These are phyloP conservation scores for Aureobasidium sp. DNA, from an alignment of 2,329 filamentous ascomycete species.

Conservation along the genomic window DNA sequence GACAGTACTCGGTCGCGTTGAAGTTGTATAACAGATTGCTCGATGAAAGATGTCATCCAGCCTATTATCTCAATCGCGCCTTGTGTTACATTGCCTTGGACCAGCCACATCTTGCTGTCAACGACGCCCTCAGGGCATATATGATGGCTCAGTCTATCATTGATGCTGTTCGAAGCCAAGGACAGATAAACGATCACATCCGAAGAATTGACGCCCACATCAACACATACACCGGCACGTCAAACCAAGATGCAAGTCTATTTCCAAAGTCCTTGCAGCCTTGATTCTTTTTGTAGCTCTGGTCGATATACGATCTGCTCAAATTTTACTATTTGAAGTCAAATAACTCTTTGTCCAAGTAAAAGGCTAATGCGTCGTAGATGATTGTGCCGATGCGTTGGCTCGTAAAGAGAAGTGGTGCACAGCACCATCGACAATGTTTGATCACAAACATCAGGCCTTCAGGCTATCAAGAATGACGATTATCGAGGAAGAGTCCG, in stretches of 20 bases:
- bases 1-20: neutral
- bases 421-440: neutral
- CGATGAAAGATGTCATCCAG: constrained; percentile 15
- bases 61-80: constrained; percentile 24
- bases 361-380: neutral
- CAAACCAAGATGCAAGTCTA: neutral
- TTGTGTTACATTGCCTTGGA: constrained; percentile 21
- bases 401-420: neutral
- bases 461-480: constrained; percentile 7
- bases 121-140: constrained; percentile 23
- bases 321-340: neutral
- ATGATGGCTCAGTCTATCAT: constrained; percentile 10
- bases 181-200: neutral
- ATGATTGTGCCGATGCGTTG: neutral
- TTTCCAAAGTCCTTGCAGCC: too few species aligned
- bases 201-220: neutral
- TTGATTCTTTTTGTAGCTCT: neutral
- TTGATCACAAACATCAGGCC: neutral
- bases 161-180: neutral
- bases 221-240: neutral
- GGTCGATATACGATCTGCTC: neutral
- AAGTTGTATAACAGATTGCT: neutral
- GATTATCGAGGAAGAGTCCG: neutral
- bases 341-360: neutral
- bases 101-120: constrained; percentile 22